phyloP scores from a whole-genome alignment of 1,139 yeast species.

The Arxiozyma heterogenica region DNA sequence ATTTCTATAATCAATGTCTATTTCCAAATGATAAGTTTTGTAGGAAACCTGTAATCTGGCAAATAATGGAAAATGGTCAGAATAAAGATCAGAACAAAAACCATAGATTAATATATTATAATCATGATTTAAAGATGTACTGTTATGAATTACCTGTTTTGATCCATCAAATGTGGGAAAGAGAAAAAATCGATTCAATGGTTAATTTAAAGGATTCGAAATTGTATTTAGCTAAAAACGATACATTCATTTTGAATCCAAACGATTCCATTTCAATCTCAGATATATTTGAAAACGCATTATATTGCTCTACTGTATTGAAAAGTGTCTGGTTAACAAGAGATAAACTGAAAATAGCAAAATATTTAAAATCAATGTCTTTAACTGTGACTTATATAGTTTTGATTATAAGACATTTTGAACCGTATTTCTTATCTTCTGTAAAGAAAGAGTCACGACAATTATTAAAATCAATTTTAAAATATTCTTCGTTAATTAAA shows the following conservation, averaged over 20 bases:
- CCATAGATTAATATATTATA: constrained; percentile 49
- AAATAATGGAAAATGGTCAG: constrained; percentile 15
- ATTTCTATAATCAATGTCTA: neutral
- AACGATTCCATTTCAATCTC: constrained; percentile 36
- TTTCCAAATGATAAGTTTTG: neutral
- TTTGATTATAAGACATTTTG: neutral
- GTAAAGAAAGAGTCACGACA: constrained; percentile 40
- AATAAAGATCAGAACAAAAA: neutral
- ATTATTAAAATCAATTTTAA: constrained; percentile 42
- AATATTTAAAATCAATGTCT: neutral
- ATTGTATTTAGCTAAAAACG: constrained; percentile 21
- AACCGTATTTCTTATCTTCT: constrained; percentile 31
- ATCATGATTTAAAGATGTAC: constrained; percentile 48
- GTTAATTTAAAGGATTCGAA: neutral
- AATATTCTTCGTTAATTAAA: constrained; percentile 49
- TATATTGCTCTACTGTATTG: neutral
- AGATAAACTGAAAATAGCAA: constrained; percentile 1
- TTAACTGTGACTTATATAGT: neutral
- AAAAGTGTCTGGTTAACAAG: neutral
- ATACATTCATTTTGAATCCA: constrained; percentile 46
- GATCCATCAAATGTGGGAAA: constrained; percentile 17
- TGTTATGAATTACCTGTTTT: constrained; percentile 48
- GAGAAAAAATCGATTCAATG: constrained; percentile 7
- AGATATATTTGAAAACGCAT: constrained; percentile 1
- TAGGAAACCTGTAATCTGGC: constrained; percentile 3